These are phyloP conservation scores for Xylaria sp. DNA, from an alignment of 2,329 filamentous ascomycete genomes.

Conservation along the genomic window DNA sequence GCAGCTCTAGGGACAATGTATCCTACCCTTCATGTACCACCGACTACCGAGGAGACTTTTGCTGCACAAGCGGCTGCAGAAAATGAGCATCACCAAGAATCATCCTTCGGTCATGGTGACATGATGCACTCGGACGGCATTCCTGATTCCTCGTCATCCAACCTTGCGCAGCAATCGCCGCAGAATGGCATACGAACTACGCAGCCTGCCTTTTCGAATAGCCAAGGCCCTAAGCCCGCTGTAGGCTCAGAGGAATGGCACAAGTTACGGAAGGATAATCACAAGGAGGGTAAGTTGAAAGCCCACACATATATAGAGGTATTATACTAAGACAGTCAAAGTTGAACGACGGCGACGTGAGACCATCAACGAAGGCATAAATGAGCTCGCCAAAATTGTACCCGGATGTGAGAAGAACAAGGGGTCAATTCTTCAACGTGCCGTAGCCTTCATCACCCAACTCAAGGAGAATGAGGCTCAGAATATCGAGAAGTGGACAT, in stretches of 20 bases:
- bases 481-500: constrained; percentile 92
- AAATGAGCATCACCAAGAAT: constrained; percentile 40
- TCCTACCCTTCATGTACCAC: constrained; percentile 60
- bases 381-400: constrained; percentile 96
- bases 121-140: constrained; percentile 43
- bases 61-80: constrained; percentile 52
- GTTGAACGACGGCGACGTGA: constrained; percentile 95
- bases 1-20: constrained; percentile 62
- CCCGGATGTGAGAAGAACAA: constrained; percentile 99
- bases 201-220: constrained; percentile 41
- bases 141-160: constrained; percentile 36
- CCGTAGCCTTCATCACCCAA: constrained; percentile 91
- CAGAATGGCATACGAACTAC: constrained; percentile 45
- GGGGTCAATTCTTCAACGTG: constrained; percentile 90
- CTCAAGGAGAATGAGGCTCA: constrained; percentile 92
- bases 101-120: constrained; percentile 39
- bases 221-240: constrained; percentile 69
- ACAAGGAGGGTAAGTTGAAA: constrained; percentile 82
- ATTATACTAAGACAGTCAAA: constrained; percentile 43
- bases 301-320: neutral
- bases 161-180: constrained; percentile 29
- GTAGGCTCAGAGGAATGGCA: constrained; percentile 99
- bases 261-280: constrained; percentile 93
- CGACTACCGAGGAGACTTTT: constrained; percentile 62
- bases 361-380: constrained; percentile 98